Conservation (phyloP, 306 rosid species). For the Malus domestica region DNA sequence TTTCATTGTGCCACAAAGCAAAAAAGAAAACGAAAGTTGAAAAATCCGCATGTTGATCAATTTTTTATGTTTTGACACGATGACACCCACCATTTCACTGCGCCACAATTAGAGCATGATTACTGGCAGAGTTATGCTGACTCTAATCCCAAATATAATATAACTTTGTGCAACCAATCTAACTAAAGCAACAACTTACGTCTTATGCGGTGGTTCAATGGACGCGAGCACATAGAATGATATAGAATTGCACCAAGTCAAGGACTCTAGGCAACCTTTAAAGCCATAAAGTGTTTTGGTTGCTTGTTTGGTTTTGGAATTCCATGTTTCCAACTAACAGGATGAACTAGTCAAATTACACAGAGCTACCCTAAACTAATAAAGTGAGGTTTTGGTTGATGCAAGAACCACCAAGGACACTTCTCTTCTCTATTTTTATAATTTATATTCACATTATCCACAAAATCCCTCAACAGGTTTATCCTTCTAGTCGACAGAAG, state of each 20-base stretch:
- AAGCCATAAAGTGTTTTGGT: not conserved
- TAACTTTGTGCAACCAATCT: not conserved
- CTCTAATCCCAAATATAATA: not conserved
- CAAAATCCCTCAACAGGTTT: not conserved
- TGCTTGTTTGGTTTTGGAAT: not conserved
- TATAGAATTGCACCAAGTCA: not conserved
- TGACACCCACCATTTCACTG: not conserved
- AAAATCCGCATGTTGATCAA: too few species aligned
- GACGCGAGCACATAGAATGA: not conserved
- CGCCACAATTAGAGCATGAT: constrained; percentile 3
- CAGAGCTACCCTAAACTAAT: not conserved
- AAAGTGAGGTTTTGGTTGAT: not conserved
- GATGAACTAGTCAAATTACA: not conserved
- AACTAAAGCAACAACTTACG: not conserved
- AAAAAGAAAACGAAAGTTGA: too few species aligned
- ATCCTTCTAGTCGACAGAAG: not conserved
- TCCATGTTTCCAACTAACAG: not conserved
- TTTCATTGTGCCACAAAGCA: not conserved
- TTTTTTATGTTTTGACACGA: not conserved
- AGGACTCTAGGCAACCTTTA: not conserved
- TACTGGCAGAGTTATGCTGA: not conserved
- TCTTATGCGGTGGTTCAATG: not conserved
- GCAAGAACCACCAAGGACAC: not conserved
- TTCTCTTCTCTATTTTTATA: not conserved
- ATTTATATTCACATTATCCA: not conserved